These are phyloP conservation scores for Acacia confusa DNA, from an alignment of 306 rosid species.

Conservation along the genomic window DNA sequence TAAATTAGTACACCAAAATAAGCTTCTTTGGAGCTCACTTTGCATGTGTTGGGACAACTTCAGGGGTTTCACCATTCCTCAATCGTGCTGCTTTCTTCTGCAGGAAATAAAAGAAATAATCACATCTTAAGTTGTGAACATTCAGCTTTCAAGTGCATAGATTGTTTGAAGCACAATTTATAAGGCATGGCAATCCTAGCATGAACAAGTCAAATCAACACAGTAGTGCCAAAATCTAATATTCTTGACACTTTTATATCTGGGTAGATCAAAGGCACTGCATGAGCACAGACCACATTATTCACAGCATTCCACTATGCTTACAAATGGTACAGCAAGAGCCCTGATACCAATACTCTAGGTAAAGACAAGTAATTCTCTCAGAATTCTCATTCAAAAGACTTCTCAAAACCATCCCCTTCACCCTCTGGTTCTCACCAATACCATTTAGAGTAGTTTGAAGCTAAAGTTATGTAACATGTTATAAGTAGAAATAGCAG, in stretches of 20 bases:
- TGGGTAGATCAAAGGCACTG: slow-evolving; percentile 17
- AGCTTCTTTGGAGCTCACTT: slow-evolving; percentile 62
- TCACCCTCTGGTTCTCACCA: background rate
- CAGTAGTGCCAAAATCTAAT: slow-evolving; percentile 16
- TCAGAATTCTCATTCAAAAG: background rate
- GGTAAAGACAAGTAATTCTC: background rate
- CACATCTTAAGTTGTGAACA: slow-evolving; percentile 21
- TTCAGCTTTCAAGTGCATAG: slow-evolving; percentile 4
- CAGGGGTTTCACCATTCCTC: slow-evolving; percentile 85
- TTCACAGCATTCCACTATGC: slow-evolving; percentile 13
- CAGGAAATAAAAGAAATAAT: slow-evolving; percentile 37
- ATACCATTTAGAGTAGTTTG: background rate
- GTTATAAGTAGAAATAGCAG: background rate
- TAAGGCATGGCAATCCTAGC: slow-evolving; percentile 6
- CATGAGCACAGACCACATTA: background rate
- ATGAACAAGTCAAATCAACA: slow-evolving; percentile 19
- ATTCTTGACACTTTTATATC: slow-evolving; percentile 25
- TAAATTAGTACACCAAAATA: slow-evolving; percentile 27
- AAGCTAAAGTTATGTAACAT: background rate
- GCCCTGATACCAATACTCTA: slow-evolving; percentile 9
- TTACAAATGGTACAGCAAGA: slow-evolving; percentile 18
- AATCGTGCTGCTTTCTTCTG: slow-evolving; percentile 80
- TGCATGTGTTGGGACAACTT: slow-evolving; percentile 65
- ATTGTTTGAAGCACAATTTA: background rate
- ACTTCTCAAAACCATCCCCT: background rate